Evolutionary conservation across 1,139 yeast genomes (phyloP).

Genomic region (Diutina sp.): DNA sequence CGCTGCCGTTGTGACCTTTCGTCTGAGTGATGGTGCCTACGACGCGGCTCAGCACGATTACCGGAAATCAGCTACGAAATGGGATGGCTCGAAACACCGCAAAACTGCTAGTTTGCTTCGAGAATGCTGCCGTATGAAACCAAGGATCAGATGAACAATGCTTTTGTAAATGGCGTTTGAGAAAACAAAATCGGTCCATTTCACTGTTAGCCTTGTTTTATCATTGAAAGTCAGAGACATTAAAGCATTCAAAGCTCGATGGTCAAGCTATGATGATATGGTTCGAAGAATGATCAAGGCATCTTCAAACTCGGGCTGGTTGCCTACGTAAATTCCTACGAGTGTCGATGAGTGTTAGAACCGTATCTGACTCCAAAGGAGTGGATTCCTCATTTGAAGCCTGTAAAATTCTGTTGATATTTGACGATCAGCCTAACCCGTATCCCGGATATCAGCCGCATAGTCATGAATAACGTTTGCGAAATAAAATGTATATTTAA

Average conservation of each 20-base stretch:
- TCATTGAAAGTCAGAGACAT: no score
- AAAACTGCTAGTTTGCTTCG: conserved; percentile 35
- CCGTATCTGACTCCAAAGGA: conserved; percentile 1
- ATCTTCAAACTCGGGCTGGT: no score
- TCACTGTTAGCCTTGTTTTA: no score
- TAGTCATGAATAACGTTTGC: neutral
- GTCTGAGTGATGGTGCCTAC: conserved; percentile 12
- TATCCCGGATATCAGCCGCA: neutral
- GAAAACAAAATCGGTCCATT: no score
- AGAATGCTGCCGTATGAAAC: neutral
- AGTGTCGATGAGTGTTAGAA: neutral
- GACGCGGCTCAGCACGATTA: conserved; percentile 30
- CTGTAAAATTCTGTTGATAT: neutral
- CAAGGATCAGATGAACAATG: neutral
- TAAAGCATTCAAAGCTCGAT: no score
- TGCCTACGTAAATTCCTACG: neutral
- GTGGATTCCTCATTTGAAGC: neutral
- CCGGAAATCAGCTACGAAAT: conserved; percentile 22
- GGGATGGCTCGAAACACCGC: conserved; percentile 35
- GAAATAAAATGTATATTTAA: conserved; percentile 6
- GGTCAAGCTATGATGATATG: no score
- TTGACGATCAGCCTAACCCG: neutral
- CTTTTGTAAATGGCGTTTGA: no score
- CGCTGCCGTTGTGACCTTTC: conserved; percentile 23
- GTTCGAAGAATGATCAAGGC: no score